phyloP scores from a whole-genome alignment of 345 rosid genomes.

The Erucastrum elatum region DNA sequence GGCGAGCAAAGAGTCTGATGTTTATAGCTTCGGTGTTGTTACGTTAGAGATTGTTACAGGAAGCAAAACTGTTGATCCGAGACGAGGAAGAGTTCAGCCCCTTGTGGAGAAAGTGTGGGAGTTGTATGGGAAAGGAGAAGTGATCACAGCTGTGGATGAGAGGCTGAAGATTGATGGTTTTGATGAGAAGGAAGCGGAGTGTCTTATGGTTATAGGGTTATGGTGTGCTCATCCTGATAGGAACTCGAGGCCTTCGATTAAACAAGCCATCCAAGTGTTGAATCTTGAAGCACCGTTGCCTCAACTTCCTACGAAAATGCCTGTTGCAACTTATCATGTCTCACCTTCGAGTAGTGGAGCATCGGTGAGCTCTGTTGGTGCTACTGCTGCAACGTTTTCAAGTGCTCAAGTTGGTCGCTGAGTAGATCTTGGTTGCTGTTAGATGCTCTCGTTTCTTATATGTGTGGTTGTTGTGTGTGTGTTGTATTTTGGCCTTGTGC shows the following conservation, averaged over 20 bases:
- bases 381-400: conserved; percentile 40
- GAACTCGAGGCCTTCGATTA: too few species aligned
- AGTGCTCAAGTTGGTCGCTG: conserved; percentile 43
- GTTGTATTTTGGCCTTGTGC: not conserved
- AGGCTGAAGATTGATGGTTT: conserved; percentile 34
- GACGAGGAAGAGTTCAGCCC: conserved; percentile 25
- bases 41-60: conserved; percentile 46
- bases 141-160: conserved; percentile 37
- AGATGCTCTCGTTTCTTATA: not conserved
- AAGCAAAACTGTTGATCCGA: conserved; percentile 41
- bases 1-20: conserved; percentile 44
- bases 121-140: conserved; percentile 40
- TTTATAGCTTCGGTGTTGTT: conserved; percentile 52
- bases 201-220: too few species aligned
- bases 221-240: too few species aligned
- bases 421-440: not conserved
- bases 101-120: conserved; percentile 60
- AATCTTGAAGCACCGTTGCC: conserved; percentile 50
- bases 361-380: conserved; percentile 36
- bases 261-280: conserved; percentile 47
- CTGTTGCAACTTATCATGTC: conserved; percentile 39
- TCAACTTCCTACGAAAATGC: conserved; percentile 48
- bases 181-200: conserved; percentile 42
- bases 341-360: conserved; percentile 37
- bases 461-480: not conserved